Conservation (phyloP, 257 asterid genomes). For the Jacaranda mimosifolia region DNA sequence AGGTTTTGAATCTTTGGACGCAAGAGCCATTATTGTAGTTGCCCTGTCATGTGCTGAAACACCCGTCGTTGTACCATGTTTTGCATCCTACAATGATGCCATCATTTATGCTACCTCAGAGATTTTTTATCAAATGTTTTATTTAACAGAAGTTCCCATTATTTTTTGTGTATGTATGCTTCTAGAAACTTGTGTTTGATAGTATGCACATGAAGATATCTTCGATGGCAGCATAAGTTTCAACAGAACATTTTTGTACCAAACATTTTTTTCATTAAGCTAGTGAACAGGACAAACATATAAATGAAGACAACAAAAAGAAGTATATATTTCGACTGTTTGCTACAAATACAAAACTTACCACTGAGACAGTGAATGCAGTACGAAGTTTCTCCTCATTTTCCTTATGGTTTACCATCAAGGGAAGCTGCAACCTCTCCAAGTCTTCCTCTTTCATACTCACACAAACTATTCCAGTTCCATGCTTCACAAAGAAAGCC, state of each 20-base stretch:
- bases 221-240: neutral
- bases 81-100: constrained; percentile 75
- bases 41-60: constrained; percentile 97
- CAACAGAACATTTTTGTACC: neutral
- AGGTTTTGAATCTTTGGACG: constrained; percentile 81
- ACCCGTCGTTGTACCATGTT: constrained; percentile 92
- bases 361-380: constrained; percentile 98
- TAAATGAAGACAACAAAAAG: neutral
- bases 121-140: neutral
- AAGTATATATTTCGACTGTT: neutral
- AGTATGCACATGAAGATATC: neutral
- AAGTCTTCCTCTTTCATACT: constrained; percentile 94
- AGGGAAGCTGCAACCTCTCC: constrained; percentile 84
- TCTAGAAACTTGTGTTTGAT: neutral
- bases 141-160: constrained; percentile 13
- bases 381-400: constrained; percentile 95
- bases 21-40: constrained; percentile 85
- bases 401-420: constrained; percentile 87
- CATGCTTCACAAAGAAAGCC: constrained; percentile 97
- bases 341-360: constrained; percentile 44
- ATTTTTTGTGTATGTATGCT: neutral
- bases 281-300: constrained; percentile 7
- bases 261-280: neutral
- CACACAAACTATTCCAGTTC: constrained; percentile 98
- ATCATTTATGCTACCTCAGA: constrained; percentile 25